These are phyloP conservation scores for Colletotrichum sp. DNA, from an alignment of 2,329 filamentous ascomycete genomes.

Conservation along the genomic window DNA sequence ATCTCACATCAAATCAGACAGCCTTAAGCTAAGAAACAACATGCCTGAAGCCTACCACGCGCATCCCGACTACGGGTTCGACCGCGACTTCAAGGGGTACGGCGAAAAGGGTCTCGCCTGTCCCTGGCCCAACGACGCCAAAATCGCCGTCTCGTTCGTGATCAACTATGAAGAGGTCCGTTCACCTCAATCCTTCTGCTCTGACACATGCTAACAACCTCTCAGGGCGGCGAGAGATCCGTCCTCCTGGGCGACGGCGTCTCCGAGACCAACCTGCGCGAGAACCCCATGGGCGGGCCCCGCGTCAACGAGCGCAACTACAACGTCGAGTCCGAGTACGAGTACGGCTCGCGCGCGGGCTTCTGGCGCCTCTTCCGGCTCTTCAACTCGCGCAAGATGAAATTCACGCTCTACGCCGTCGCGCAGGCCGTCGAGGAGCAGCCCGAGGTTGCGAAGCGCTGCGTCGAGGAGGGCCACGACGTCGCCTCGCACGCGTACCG, in stretches of 20 bases:
- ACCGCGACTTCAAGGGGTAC: slow-evolving; percentile 41
- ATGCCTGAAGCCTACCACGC: slow-evolving; percentile 32
- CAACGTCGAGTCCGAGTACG: slow-evolving; percentile 55
- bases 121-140: slow-evolving; percentile 44
- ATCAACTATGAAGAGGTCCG: slow-evolving; percentile 50
- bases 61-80: slow-evolving; percentile 33
- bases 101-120: slow-evolving; percentile 40
- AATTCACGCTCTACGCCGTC: slow-evolving; percentile 56
- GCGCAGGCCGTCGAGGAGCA: slow-evolving; percentile 52
- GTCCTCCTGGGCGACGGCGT: slow-evolving; percentile 42
- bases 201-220: not conserved
- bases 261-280: slow-evolving; percentile 40
- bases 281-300: slow-evolving; percentile 39
- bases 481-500: slow-evolving; percentile 54
- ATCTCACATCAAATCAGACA: not conserved
- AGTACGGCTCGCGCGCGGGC: slow-evolving; percentile 54
- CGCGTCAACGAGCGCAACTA: slow-evolving; percentile 47
- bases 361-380: slow-evolving; percentile 55
- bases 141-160: slow-evolving; percentile 50
- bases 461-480: slow-evolving; percentile 55
- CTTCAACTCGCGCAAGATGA: slow-evolving; percentile 53
- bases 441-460: slow-evolving; percentile 49
- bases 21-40: not conserved
- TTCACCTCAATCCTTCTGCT: not conserved
- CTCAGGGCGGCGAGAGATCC: slow-evolving; percentile 37